These are phyloP conservation scores for Salinomyces thailandicus DNA, from an alignment of 2,329 filamentous ascomycete genomes.

Conservation along the genomic window DNA sequence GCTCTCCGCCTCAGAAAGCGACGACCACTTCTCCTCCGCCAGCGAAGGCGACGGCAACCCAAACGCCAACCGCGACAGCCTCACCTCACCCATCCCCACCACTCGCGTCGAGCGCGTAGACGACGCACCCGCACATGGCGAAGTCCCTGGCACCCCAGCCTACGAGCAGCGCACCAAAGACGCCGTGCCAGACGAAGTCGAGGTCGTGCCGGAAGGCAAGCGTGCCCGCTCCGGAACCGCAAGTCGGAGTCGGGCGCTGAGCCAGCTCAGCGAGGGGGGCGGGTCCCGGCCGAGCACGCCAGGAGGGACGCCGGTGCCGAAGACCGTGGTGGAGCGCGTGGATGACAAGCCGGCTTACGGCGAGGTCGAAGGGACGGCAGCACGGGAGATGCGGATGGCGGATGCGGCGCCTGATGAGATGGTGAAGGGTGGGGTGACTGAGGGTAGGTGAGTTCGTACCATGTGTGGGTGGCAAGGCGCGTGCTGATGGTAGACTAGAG, in stretches of 20 bases:
- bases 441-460: constrained; percentile 51
- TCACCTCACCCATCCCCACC: constrained; percentile 46
- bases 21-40: constrained; percentile 57
- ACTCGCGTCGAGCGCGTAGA: constrained; percentile 56
- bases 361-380: constrained; percentile 51
- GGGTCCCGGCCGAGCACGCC: constrained; percentile 39
- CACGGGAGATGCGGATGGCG: constrained; percentile 45
- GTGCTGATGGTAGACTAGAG: constrained; percentile 7
- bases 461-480: background rate
- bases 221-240: constrained; percentile 29
- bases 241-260: constrained; percentile 21
- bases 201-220: constrained; percentile 41
- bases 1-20: constrained; percentile 18
- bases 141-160: constrained; percentile 51
- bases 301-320: constrained; percentile 45
- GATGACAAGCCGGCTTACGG: constrained; percentile 48
- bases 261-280: constrained; percentile 28
- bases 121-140: constrained; percentile 47
- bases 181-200: constrained; percentile 54
- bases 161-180: constrained; percentile 49
- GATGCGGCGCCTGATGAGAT: constrained; percentile 52
- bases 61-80: constrained; percentile 27
- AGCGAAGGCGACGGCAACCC: constrained; percentile 41
- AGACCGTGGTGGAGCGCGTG: constrained; percentile 52
- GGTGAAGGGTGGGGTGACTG: constrained; percentile 34